phyloP scores from a whole-genome alignment of 2,329 filamentous ascomycete species.

The Aspergillaceae sp. region DNA sequence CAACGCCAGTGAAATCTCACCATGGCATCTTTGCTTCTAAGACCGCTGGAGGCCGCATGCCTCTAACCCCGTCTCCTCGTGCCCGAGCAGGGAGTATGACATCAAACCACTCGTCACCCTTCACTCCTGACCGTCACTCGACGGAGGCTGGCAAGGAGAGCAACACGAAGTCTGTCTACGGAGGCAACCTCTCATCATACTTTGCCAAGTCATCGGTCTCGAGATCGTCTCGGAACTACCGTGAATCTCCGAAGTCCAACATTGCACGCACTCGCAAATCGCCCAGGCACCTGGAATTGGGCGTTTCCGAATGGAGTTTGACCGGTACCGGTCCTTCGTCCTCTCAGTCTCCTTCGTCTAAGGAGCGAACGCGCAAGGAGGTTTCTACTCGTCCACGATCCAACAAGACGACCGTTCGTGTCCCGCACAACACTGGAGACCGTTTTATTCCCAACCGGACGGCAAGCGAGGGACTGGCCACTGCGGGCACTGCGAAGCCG shows the following conservation, averaged over 20 bases:
- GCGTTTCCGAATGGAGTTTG: slow-evolving; percentile 85
- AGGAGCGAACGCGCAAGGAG: slow-evolving; percentile 50
- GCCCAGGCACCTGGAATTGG: slow-evolving; percentile 79
- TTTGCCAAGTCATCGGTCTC: slow-evolving; percentile 56
- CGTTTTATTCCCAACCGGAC: slow-evolving; percentile 93
- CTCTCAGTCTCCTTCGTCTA: slow-evolving; percentile 48
- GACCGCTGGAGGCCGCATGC: slow-evolving; percentile 89
- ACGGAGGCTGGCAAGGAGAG: slow-evolving; percentile 46
- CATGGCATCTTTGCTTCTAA: slow-evolving; percentile 84
- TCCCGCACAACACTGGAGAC: slow-evolving; percentile 64
- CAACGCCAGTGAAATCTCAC: slow-evolving; percentile 92
- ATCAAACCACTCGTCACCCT: slow-evolving; percentile 60
- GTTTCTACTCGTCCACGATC: slow-evolving; percentile 42
- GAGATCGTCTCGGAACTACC: slow-evolving; percentile 46
- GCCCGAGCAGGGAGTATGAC: slow-evolving; percentile 45
- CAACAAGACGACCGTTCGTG: slow-evolving; percentile 65
- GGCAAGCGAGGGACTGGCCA: slow-evolving; percentile 79
- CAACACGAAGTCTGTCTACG: slow-evolving; percentile 61
- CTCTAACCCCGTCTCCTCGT: slow-evolving; percentile 83
- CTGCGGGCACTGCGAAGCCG: slow-evolving; percentile 73
- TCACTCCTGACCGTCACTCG: slow-evolving; percentile 60
- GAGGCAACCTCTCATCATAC: slow-evolving; percentile 69
- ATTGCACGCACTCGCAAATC: slow-evolving; percentile 61
- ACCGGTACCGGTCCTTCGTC: slow-evolving; percentile 64
- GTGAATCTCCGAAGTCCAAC: slow-evolving; percentile 93